Conservation (phyloP, 139 green algal species). For the Coelastrella sp. region DNA sequence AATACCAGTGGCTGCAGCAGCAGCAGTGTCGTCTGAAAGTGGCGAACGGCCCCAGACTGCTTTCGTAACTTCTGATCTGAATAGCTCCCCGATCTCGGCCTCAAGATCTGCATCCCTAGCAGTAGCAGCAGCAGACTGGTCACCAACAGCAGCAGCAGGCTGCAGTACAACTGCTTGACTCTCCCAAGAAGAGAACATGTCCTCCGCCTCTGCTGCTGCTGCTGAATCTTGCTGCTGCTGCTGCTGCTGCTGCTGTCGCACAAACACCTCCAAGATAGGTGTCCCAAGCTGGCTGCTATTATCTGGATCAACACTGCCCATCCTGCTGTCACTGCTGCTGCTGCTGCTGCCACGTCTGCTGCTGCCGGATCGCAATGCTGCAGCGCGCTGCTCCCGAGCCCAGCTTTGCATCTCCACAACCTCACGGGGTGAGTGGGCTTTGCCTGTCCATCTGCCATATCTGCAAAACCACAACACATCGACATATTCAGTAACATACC, state of each 20-base stretch:
- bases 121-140: background rate
- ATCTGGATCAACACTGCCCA: background rate
- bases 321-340: background rate
- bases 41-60: constrained; percentile 13
- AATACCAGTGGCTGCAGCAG: constrained; percentile 13
- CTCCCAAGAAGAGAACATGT: background rate
- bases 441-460: constrained; percentile 67
- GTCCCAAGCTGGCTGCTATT: background rate
- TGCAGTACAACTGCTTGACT: constrained; percentile 21
- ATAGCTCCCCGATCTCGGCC: constrained; percentile 11
- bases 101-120: background rate
- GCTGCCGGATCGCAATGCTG: too few relatives aligned
- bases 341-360: constrained; percentile 7
- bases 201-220: constrained; percentile 33
- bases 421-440: constrained; percentile 67
- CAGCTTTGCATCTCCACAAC: constrained; percentile 63
- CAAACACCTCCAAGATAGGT: constrained; percentile 36
- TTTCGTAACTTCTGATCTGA: constrained; percentile 3
- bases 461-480: constrained; percentile 8
- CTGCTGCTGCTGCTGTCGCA: constrained; percentile 30
- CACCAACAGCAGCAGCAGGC: background rate
- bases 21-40: background rate
- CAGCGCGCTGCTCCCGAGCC: background rate
- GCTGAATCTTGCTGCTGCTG: background rate
- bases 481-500: too few relatives aligned